Percentiles rank a stretch among this genome's conserved stretches.
Evolutionary conservation across 2,329 filamentous ascomycete species (phyloP).

Genomic region (Colletotrichum gloeosporioides): DNA sequence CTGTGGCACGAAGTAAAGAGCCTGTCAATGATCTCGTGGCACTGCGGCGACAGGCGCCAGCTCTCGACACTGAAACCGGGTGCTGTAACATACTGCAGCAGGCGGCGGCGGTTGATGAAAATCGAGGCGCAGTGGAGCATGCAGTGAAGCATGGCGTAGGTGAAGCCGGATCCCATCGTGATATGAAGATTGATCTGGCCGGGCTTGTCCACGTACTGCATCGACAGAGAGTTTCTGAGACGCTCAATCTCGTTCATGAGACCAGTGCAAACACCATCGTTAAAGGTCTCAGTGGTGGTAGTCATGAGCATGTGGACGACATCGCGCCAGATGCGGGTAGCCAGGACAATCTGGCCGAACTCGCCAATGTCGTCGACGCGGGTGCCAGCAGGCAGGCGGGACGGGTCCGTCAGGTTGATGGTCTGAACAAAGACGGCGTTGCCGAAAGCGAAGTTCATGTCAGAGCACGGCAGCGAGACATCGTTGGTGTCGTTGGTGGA

Average conservation of each 20-base stretch:
- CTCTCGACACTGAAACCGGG: conserved; percentile 57
- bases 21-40: conserved; percentile 59
- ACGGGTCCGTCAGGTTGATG: conserved; percentile 46
- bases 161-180: conserved; percentile 68
- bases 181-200: conserved; percentile 67
- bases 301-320: conserved; percentile 67
- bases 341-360: conserved; percentile 66
- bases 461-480: conserved; percentile 62
- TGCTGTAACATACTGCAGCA: conserved; percentile 62
- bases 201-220: conserved; percentile 66
- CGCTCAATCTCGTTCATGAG: conserved; percentile 61
- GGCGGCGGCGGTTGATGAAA: conserved; percentile 64
- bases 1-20: conserved; percentile 65
- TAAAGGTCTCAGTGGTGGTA: conserved; percentile 55
- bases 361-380: conserved; percentile 61
- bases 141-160: conserved; percentile 67
- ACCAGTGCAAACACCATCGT: conserved; percentile 55
- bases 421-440: conserved; percentile 65
- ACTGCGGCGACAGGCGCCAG: conserved; percentile 55
- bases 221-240: conserved; percentile 59
- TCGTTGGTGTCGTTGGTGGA: conserved; percentile 60
- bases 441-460: conserved; percentile 68
- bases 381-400: conserved; percentile 42
- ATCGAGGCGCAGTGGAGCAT: conserved; percentile 66
- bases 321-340: conserved; percentile 66